phyloP scores from a whole-genome alignment of 2,329 filamentous ascomycete species.

The Diaporthe amygdali region DNA sequence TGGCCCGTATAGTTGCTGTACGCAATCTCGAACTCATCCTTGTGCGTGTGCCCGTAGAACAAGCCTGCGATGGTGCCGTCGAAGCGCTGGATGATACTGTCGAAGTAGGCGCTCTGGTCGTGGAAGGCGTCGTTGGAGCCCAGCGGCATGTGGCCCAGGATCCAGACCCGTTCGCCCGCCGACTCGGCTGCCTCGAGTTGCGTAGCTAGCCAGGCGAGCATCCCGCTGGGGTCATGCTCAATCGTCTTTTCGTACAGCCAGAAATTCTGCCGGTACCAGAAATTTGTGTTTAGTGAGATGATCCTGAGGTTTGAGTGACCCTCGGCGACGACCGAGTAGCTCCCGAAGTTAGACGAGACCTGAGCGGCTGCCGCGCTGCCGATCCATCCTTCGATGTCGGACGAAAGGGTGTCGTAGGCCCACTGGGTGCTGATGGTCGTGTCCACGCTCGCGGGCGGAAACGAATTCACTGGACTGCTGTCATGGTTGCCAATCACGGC shows the following conservation, averaged over 20 bases:
- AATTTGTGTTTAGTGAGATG: slow-evolving; percentile 65
- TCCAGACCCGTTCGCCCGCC: slow-evolving; percentile 57
- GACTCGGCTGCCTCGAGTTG: slow-evolving; percentile 60
- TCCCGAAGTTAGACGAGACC: slow-evolving; percentile 47
- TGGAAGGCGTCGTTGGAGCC: slow-evolving; percentile 57
- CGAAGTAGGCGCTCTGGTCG: slow-evolving; percentile 52
- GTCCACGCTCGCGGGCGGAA: slow-evolving; percentile 45
- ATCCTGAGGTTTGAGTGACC: slow-evolving; percentile 52
- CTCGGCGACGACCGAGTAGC: slow-evolving; percentile 52
- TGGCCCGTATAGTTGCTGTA: slow-evolving; percentile 54
- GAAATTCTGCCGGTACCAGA: slow-evolving; percentile 65
- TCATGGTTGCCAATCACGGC: slow-evolving; percentile 64
- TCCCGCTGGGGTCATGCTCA: slow-evolving; percentile 54
- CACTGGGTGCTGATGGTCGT: slow-evolving; percentile 46
- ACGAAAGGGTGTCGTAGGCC: slow-evolving; percentile 56
- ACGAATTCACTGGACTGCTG: slow-evolving; percentile 56
- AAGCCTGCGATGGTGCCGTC: slow-evolving; percentile 57
- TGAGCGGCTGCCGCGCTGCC: slow-evolving; percentile 39
- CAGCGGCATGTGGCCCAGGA: slow-evolving; percentile 63
- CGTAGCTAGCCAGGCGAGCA: slow-evolving; percentile 58
- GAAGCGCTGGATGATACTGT: slow-evolving; percentile 60
- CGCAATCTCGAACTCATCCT: slow-evolving; percentile 60
- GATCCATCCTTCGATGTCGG: slow-evolving; percentile 54
- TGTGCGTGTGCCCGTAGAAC: slow-evolving; percentile 62
- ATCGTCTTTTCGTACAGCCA: slow-evolving; percentile 57